Percentiles rank a stretch among this genome's conserved stretches.
Conservation (phyloP, 1,139 yeast species). For the Hemisphaericaspora lyxosophila region DNA sequence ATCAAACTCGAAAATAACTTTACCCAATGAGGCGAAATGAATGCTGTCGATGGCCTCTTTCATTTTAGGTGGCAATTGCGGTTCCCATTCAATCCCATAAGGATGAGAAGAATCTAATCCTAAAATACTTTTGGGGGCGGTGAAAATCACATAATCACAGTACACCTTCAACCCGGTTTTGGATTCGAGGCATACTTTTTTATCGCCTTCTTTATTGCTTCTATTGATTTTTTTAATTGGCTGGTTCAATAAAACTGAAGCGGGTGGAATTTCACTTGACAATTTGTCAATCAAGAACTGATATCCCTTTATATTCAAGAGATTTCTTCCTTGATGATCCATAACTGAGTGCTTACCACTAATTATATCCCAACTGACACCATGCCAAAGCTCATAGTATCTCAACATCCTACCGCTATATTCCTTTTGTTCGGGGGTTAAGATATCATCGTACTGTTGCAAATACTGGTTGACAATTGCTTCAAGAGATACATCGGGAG, state of each 20-base stretch:
- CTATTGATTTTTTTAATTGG: conserved; percentile 48
- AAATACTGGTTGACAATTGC: conserved; percentile 50
- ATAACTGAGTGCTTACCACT: conserved; percentile 67
- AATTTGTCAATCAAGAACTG: conserved; percentile 50
- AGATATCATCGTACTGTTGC: conserved; percentile 41
- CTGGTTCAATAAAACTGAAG: conserved; percentile 40
- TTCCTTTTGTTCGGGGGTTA: conserved; percentile 52
- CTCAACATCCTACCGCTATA: conserved; percentile 54
- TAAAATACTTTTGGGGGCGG: conserved; percentile 74
- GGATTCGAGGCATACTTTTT: conserved; percentile 22
- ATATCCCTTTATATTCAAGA: conserved; percentile 63
- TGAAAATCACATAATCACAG: conserved; percentile 60
- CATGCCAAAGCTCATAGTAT: conserved; percentile 75
- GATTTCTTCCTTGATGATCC: conserved; percentile 75
- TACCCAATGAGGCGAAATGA: conserved; percentile 75
- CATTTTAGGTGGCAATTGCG: conserved; percentile 53
- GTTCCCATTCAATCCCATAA: conserved; percentile 57
- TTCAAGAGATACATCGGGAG: conserved; percentile 50
- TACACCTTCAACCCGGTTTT: conserved; percentile 17
- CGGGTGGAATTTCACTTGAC: conserved; percentile 35
- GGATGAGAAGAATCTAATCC: conserved; percentile 35
- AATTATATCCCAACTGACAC: conserved; percentile 61
- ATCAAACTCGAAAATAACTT: conserved; percentile 72
- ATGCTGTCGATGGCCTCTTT: conserved; percentile 45
- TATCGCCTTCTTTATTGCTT: conserved; percentile 13